Percentiles rank a stretch among this genome's conserved stretches.
Conservation (phyloP, 345 rosid genomes). For the Salix udensis region DNA sequence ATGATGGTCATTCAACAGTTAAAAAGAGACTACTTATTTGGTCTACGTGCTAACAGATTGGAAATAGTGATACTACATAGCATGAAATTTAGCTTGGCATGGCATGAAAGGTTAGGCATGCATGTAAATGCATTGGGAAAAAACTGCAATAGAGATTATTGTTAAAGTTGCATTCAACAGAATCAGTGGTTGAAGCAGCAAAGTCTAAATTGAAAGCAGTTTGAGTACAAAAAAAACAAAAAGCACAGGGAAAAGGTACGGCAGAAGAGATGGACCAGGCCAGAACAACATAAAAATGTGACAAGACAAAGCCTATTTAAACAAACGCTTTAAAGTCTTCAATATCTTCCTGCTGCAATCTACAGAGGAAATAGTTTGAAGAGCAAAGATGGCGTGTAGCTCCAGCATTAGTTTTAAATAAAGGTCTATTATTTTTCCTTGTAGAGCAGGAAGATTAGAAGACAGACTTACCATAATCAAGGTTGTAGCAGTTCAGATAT, state of each 20-base stretch:
- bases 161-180: not conserved
- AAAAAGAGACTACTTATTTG: not conserved
- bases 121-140: not conserved
- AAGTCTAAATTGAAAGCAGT: not conserved
- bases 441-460: not conserved
- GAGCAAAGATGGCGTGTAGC: not conserved
- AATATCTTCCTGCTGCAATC: no score
- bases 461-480: slow-evolving; percentile 61
- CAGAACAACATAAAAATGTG: not conserved
- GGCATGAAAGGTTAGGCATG: not conserved
- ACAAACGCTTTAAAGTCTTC: not conserved
- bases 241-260: not conserved
- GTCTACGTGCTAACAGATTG: not conserved
- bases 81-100: not conserved
- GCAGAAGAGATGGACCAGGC: not conserved
- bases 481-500: slow-evolving; percentile 70
- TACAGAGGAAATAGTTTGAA: not conserved
- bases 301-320: not conserved
- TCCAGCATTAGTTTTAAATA: not conserved
- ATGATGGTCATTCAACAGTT: not conserved
- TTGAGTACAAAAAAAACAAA: not conserved
- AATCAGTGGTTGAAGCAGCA: not conserved
- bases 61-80: not conserved
- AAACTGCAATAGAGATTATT: not conserved
- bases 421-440: not conserved